Evolutionary conservation across 768 basidiomycete species (phyloP).

Genomic region (Tricholomella constricta): DNA sequence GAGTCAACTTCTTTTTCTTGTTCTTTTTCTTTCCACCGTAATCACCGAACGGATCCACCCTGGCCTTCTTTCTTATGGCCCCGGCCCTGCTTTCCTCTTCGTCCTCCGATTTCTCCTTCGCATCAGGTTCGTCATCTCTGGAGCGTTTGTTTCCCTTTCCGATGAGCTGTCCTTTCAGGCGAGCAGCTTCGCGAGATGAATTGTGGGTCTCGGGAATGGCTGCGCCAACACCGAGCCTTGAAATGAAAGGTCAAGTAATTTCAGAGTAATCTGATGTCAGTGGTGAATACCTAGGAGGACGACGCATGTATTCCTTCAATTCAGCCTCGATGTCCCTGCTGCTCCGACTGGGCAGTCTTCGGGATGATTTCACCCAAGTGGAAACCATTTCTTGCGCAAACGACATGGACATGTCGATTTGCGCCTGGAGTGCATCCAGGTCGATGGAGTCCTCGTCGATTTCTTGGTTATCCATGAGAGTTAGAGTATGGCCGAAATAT

Average conservation of each 20-base stretch:
- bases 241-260: conserved; percentile 3
- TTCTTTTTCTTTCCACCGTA: conserved; percentile 49
- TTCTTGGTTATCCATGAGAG: conserved; percentile 24
- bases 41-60: conserved; percentile 57
- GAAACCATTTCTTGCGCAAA: conserved; percentile 72
- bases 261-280: conserved; percentile 8
- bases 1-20: conserved; percentile 24
- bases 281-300: conserved; percentile 62
- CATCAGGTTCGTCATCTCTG: conserved; percentile 40
- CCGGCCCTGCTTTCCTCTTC: conserved; percentile 63
- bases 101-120: conserved; percentile 34
- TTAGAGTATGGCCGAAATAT: background rate
- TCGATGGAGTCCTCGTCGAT: conserved; percentile 61
- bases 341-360: conserved; percentile 38
- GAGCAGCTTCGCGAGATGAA: conserved; percentile 55
- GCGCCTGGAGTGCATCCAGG: conserved; percentile 72
- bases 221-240: conserved; percentile 73
- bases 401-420: conserved; percentile 79
- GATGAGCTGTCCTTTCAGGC: conserved; percentile 60
- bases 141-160: conserved; percentile 51
- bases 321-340: conserved; percentile 49
- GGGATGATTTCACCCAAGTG: conserved; percentile 71
- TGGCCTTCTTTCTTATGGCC: conserved; percentile 60
- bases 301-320: conserved; percentile 66
- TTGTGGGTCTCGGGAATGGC: conserved; percentile 49